Percentiles rank a stretch among this genome's conserved stretches.
These are phyloP conservation scores for Nasturtium officinale DNA, from an alignment of 345 rosid genomes.

Conservation along the genomic window DNA sequence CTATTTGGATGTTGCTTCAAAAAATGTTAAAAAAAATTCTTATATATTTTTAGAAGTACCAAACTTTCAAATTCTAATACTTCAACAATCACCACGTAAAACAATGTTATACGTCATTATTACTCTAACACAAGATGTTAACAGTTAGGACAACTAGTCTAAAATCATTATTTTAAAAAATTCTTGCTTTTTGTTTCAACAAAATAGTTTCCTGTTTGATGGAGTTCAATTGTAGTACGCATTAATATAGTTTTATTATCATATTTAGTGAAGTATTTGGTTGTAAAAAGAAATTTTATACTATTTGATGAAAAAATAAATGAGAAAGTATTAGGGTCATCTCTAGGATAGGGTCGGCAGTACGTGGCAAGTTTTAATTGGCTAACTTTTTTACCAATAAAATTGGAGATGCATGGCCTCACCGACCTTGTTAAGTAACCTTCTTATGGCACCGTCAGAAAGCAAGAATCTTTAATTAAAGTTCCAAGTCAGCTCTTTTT, in stretches of 20 bases:
- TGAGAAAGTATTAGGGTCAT: slow-evolving; percentile 33
- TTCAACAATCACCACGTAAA: background rate
- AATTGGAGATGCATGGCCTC: slow-evolving; percentile 37
- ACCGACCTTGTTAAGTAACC: slow-evolving; percentile 33
- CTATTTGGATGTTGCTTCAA: background rate
- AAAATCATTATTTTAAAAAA: background rate
- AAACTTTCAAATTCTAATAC: background rate
- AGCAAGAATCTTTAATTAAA: slow-evolving; percentile 39
- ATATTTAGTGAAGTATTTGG: too few relatives aligned
- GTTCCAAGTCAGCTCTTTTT: slow-evolving; percentile 31
- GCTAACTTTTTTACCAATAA: background rate
- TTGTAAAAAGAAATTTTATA: background rate
- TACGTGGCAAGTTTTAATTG: slow-evolving; percentile 17
- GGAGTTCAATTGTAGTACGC: background rate
- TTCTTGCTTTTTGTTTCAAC: background rate
- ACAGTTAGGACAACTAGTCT: background rate
- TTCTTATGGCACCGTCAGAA: slow-evolving; percentile 34
- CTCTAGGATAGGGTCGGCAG: slow-evolving; percentile 28
- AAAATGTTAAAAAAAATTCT: background rate
- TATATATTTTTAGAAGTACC: background rate
- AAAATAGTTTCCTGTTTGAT: background rate
- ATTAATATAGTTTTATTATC: background rate
- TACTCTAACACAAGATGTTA: background rate
- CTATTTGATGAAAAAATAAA: background rate
- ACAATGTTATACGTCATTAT: background rate